Base-by-base conservation (phyloP, 179 eudicot genomes). In the Carnegiea gigantea region DNA sequence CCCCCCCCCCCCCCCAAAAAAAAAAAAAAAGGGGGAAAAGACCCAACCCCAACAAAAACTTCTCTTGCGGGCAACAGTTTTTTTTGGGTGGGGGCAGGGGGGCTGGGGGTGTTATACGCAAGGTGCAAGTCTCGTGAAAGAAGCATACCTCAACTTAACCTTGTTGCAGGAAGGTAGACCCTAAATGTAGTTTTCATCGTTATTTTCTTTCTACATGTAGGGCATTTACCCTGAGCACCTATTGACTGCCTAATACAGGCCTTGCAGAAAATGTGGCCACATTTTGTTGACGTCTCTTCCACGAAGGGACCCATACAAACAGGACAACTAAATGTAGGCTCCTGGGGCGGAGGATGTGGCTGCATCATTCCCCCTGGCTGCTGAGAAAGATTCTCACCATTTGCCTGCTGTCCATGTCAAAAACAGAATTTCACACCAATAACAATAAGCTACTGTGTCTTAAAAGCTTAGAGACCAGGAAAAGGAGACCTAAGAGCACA, bases 231-330 rank as follows among this genome's bases (percentile, higher is more conserved):
- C 89, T 92, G 94, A 81, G 84, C 86, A 75, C 84, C 71, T 44
- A 94, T 89, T 57, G 95, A 85, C 48, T 92, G 84, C 83, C 84
- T 88, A 77, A 94, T 86, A 82, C 98, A 94, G 5, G 79, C 83
- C 88, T 90, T 93, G 83, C 98, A 94, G 83, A 94, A 94, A 65
- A 94, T 94, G 83, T 94, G 98, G 78, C 98, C 98, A 76, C 98
- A 94, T 81, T 90, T 94, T 8, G 98, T 94, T 36, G 94, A 86
- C 85, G 83, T 83, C 85, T 91, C 98, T 82, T 94, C 95, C 49
- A 89, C 95, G 51, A 93, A 78, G 14, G 89, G 86, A n/a, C 94
- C 92, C 89, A 93, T 88, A 86, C 98, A 94, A 82, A 94, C 86
- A 48, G 98, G 95, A 86, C 97, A 94, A 81, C 70, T 94, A 75